Evolutionary conservation across 352 stramenopile species (phyloP), one percentile per base, ranked within the genome.

Genomic region (Elongisporangium senticosum): DNA sequence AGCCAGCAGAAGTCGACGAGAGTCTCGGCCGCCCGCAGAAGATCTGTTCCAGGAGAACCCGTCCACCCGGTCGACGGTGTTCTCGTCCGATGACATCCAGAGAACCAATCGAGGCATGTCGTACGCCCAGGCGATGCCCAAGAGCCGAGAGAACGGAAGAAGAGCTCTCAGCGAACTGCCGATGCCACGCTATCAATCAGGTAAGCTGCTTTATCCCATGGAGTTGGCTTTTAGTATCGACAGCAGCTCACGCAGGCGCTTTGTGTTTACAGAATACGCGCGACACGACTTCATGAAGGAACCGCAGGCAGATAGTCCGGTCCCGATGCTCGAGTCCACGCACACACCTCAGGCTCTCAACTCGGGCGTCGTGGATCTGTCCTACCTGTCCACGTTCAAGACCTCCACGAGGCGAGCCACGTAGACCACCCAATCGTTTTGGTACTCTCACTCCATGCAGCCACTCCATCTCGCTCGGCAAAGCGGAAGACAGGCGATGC

Each of bases 81-180:
- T 43, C 33, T 43, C 33, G 10, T 43, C 33, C 33, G 33, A 43
- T 10, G 33, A 43, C 33, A 43, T 43, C 33, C 33, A 43, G 33
- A 43, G 33, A 43, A 43, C 33, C 33, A 43, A 17, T 17, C 33
- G 33, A 43, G 33, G 33, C 33, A 43, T 43, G 33, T 43, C 33
- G 10, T 43, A 43, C 11, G 33, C 33, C 13, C 33, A 43, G 11
- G 33, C 33, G 33, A 17, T 17, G 33, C 33, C 33, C 10, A 43
- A 43, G 11, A 43, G 33, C 33, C 33, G 33, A 43, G 63, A 69
- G 26, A 63, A 64, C 21, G 39, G n/a, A 43, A 43, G 33, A 43
- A 43, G 33, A 43, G 33, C 33, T 43, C 33, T 43, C 13, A 43
- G 33, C 33, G 33, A 43, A 4, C 11, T 43, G 33, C 33, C 33